Evolutionary conservation across 2,329 filamentous ascomycete species (phyloP).

Genomic region (Dendryphion nanum): DNA sequence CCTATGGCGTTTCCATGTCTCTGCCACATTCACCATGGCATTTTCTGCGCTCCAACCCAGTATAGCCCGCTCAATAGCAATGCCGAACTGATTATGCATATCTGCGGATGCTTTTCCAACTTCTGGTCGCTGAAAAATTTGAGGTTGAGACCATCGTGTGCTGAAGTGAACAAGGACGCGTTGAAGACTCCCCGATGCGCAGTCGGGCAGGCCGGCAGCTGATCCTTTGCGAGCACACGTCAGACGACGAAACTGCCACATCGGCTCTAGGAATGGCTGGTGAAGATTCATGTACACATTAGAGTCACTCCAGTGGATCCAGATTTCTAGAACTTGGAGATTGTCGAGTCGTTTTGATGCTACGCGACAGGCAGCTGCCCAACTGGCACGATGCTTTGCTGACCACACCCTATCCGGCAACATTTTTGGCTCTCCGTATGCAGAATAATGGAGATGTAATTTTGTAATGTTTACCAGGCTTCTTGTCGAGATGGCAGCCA

Average conservation of each 20-base stretch:
- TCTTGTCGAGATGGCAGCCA: conserved; percentile 14
- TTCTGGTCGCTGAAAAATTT: conserved; percentile 7
- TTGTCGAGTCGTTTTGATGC: conserved; percentile 17
- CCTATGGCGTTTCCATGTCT: conserved; percentile 17
- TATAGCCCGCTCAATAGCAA: conserved; percentile 24
- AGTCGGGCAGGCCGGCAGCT: neutral
- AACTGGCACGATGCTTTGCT: conserved; percentile 22
- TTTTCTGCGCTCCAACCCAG: conserved; percentile 24
- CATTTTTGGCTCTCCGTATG: conserved; percentile 22
- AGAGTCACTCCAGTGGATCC: conserved; percentile 15
- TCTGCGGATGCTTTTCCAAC: conserved; percentile 13
- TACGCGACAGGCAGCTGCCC: conserved; percentile 20
- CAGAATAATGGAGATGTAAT: conserved; percentile 28
- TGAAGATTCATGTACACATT: conserved; percentile 20
- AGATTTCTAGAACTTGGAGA: conserved; percentile 22
- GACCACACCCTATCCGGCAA: conserved; percentile 17
- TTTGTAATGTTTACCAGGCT: conserved; percentile 23
- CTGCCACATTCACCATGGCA: conserved; percentile 25
- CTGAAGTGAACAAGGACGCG: conserved; percentile 17
- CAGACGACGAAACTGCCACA: conserved; percentile 27
- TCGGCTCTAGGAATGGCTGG: conserved; percentile 24
- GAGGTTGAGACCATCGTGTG: conserved; percentile 6
- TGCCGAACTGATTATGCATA: conserved; percentile 26
- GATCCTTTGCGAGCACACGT: neutral
- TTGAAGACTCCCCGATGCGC: neutral